Evolutionary conservation across 2,329 filamentous ascomycete species (phyloP).

Genomic region (Byssothecium circinans): DNA sequence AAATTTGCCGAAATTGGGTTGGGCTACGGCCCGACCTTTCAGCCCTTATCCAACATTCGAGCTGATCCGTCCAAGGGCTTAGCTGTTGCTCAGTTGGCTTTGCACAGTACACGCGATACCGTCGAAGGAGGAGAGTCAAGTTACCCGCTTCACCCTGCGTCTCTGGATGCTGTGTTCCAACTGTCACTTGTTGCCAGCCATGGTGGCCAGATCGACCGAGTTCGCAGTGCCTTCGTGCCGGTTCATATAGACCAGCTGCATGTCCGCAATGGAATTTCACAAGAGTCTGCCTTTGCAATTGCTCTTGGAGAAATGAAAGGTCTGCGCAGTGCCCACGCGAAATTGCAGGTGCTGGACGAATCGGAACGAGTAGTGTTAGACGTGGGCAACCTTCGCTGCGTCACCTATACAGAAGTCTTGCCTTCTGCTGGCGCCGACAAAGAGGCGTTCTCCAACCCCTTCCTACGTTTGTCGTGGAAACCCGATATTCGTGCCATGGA

Average conservation of each 20-base stretch:
- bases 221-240: conserved; percentile 14
- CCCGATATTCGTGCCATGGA: conserved; percentile 2
- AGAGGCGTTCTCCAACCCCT: background rate
- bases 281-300: too few relatives aligned
- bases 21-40: background rate
- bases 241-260: conserved; percentile 21
- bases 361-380: conserved; percentile 11
- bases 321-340: conserved; percentile 7
- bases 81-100: conserved; percentile 10
- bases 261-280: conserved; percentile 13
- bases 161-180: conserved; percentile 36
- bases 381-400: conserved; percentile 5
- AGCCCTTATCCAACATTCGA: background rate
- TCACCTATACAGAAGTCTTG: background rate
- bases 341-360: conserved; percentile 3
- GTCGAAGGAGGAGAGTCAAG: conserved; percentile 23
- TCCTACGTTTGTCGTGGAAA: background rate
- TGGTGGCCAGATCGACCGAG: conserved; percentile 13
- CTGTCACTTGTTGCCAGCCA: conserved; percentile 22
- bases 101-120: conserved; percentile 8
- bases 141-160: conserved; percentile 39
- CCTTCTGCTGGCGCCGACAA: background rate
- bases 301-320: conserved; percentile 11
- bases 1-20: background rate
- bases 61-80: background rate